phyloP scores from a whole-genome alignment of 2,329 filamentous ascomycete species.

The Remersonia thermophila region DNA sequence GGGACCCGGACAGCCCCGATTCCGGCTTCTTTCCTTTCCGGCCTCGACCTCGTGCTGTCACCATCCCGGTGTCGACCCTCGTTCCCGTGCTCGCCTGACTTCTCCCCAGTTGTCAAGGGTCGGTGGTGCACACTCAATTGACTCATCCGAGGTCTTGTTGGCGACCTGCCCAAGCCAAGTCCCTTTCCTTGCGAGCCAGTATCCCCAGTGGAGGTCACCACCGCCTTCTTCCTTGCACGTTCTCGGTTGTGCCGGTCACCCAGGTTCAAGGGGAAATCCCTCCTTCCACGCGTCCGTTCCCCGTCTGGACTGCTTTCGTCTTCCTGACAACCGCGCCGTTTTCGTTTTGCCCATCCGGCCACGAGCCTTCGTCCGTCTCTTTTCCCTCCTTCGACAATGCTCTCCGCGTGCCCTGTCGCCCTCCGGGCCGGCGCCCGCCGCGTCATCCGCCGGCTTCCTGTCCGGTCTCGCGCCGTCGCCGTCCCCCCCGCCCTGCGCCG shows the following conservation, averaged over 20 bases:
- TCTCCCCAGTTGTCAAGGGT: conserved; percentile 14
- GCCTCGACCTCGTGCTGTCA: conserved; percentile 6
- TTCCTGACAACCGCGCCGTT: neutral
- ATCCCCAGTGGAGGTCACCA: neutral
- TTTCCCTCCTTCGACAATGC: conserved; percentile 22
- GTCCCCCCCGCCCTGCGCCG: conserved; percentile 18
- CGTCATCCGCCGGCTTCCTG: conserved; percentile 24
- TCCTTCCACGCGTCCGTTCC: neutral
- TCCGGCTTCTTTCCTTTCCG: conserved; percentile 10
- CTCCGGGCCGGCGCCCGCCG: conserved; percentile 33
- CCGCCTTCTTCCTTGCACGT: neutral
- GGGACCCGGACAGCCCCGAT: conserved; percentile 3
- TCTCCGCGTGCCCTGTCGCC: conserved; percentile 30
- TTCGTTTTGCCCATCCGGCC: neutral
- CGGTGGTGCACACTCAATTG: conserved; percentile 11
- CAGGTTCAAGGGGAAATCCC: neutral
- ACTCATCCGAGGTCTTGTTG: conserved; percentile 12
- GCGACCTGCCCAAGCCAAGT: conserved; percentile 1
- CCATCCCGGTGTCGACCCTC: conserved; percentile 11
- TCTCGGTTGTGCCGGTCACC: neutral
- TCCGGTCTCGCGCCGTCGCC: conserved; percentile 13
- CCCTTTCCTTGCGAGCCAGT: neutral
- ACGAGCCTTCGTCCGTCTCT: neutral
- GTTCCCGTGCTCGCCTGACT: conserved; percentile 7
- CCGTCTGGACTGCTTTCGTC: neutral